A percentile compares a stretch with the other conserved stretches of the same genome.
Conservation (phyloP, 306 rosid species). For the Lathyrus oleraceus region DNA sequence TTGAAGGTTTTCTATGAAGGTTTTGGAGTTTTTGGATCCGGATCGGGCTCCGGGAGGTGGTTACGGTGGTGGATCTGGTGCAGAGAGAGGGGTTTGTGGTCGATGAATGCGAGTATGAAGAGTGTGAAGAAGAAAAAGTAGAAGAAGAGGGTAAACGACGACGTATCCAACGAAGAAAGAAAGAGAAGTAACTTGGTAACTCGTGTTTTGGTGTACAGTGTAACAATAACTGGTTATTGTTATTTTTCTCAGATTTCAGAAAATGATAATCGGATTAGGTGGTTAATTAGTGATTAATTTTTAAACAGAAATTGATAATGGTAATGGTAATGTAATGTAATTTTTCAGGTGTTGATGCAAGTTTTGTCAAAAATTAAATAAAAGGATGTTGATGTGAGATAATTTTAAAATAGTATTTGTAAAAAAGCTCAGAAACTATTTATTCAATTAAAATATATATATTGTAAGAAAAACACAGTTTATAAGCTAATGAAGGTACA, state of each 20-base stretch:
- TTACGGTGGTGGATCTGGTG: constrained; percentile 9
- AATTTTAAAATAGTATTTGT: no score
- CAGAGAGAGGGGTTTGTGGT: not conserved
- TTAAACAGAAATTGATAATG: not conserved
- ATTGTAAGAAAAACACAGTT: no score
- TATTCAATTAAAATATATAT: no score
- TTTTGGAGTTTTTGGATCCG: not conserved
- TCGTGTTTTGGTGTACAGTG: not conserved
- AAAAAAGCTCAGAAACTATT: no score
- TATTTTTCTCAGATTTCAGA: not conserved
- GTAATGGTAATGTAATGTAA: no score
- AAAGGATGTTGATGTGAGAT: no score
- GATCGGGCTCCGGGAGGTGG: constrained; percentile 17
- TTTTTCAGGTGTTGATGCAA: no score
- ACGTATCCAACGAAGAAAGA: constrained; percentile 27
- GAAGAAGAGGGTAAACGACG: not conserved
- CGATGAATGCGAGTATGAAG: not conserved
- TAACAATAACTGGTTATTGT: not conserved
- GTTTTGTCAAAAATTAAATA: no score
- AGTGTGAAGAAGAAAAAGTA: not conserved
- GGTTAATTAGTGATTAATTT: not conserved
- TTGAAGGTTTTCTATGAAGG: not conserved
- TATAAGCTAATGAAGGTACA: no score
- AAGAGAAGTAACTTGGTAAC: not conserved
- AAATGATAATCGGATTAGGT: not conserved